phyloP scores from a whole-genome alignment of 208 protist genomes.

The Naegleria lovaniensis region DNA sequence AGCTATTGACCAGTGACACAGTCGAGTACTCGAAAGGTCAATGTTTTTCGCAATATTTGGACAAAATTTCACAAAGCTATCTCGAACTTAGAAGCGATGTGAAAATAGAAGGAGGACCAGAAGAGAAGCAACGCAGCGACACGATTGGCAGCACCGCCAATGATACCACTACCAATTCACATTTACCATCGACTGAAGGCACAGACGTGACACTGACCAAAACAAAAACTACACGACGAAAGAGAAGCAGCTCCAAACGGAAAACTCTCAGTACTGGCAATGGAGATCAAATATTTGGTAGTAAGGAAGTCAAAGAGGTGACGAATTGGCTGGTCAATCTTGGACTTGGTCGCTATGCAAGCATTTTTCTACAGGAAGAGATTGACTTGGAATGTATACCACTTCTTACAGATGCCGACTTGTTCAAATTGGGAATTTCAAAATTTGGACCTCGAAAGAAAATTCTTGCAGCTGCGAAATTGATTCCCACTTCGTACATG shows the following conservation, averaged over 20 bases:
- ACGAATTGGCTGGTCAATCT: slow-evolving; percentile 3
- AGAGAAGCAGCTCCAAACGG: not conserved
- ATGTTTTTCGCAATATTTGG: not conserved
- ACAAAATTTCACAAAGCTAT: not conserved
- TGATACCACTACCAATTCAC: not conserved
- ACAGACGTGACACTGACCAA: not conserved
- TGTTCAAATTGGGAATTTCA: not conserved
- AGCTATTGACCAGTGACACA: not conserved
- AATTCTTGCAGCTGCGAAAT: not conserved
- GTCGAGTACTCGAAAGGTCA: not conserved
- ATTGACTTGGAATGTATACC: slow-evolving; percentile 19
- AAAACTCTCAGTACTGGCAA: not conserved
- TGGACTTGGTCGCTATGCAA: slow-evolving; percentile 1
- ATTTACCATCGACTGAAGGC: too few relatives aligned
- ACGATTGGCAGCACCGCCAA: not conserved
- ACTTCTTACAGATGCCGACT: not conserved
- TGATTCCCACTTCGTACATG: not conserved
- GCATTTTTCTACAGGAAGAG: not conserved
- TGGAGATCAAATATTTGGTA: not conserved
- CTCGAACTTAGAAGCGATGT: not conserved
- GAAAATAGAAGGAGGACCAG: not conserved
- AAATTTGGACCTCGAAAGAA: slow-evolving; percentile 9
- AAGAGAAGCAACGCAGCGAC: not conserved
- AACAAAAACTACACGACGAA: not conserved
- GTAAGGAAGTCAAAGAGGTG: not conserved